Conservation (phyloP, 2,329 filamentous ascomycete genomes). For the Gliomastix tumulicola region DNA sequence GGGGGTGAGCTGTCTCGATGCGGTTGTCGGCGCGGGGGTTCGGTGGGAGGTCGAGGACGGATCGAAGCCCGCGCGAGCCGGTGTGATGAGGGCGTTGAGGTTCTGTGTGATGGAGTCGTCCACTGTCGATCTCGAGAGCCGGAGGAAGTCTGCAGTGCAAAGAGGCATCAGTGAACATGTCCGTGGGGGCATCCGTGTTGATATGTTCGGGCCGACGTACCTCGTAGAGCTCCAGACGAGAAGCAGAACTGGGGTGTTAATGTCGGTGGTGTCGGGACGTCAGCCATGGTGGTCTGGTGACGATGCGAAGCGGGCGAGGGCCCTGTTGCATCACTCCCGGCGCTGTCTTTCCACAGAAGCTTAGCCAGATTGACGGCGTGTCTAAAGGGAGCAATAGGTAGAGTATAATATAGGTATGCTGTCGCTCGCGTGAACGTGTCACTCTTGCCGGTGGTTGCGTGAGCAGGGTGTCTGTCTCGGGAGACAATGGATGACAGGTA, state of each 20-base stretch:
- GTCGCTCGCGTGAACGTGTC: no score
- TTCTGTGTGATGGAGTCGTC: conserved; percentile 94
- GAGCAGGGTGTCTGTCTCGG: no score
- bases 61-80: conserved; percentile 67
- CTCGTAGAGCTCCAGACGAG: conserved; percentile 60
- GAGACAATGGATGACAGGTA: no score
- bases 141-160: conserved; percentile 68
- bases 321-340: no score
- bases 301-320: no score
- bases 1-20: conserved; percentile 48
- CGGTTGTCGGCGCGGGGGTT: conserved; percentile 41
- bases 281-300: conserved; percentile 36
- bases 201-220: conserved; percentile 33
- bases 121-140: conserved; percentile 73
- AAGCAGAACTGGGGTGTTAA: conserved; percentile 76
- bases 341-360: neutral
- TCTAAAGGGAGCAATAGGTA: no score
- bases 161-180: neutral
- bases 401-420: no score
- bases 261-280: conserved; percentile 35
- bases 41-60: conserved; percentile 67
- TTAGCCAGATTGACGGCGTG: neutral
- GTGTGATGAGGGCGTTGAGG: conserved; percentile 81
- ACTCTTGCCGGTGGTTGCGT: no score
- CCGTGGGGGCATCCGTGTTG: neutral